Evolutionary conservation across 2,329 filamentous ascomycete species (phyloP).

Genomic region (Tolypocladium tropicale): DNA sequence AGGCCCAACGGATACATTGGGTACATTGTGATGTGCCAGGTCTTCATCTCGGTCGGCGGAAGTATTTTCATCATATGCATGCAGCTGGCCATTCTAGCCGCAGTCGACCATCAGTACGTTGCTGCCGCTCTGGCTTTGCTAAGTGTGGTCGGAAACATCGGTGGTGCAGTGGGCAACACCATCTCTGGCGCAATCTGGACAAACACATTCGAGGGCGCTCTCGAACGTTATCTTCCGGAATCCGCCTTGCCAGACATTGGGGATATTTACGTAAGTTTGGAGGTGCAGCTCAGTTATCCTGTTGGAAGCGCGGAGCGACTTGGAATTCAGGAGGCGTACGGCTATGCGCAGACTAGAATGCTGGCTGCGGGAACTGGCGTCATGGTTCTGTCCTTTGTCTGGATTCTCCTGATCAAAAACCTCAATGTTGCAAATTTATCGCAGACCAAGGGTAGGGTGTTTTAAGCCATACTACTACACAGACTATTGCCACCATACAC

Average conservation of each 20-base stretch:
- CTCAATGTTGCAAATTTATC: slow-evolving; percentile 17
- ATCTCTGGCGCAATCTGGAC: slow-evolving; percentile 33
- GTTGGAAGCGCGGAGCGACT: slow-evolving; percentile 27
- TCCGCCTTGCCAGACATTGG: slow-evolving; percentile 20
- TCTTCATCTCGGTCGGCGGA: slow-evolving; percentile 41
- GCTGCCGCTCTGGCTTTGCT: slow-evolving; percentile 37
- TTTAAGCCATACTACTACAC: no score
- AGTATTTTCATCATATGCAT: slow-evolving; percentile 43
- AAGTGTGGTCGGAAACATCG: slow-evolving; percentile 32
- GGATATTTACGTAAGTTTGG: slow-evolving; percentile 29
- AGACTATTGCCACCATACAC: no score
- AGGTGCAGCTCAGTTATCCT: slow-evolving; percentile 25
- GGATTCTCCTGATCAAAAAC: slow-evolving; percentile 19
- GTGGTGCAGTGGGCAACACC: slow-evolving; percentile 33
- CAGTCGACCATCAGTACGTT: slow-evolving; percentile 42
- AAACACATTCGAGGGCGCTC: slow-evolving; percentile 24
- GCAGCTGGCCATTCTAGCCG: slow-evolving; percentile 48
- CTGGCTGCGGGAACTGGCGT: slow-evolving; percentile 23
- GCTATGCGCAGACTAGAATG: slow-evolving; percentile 31
- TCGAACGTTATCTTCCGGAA: slow-evolving; percentile 28
- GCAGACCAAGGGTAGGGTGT: slow-evolving; percentile 20
- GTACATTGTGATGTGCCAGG: slow-evolving; percentile 42
- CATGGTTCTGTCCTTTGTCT: slow-evolving; percentile 15
- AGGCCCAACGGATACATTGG: slow-evolving; percentile 28
- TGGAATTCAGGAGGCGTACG: slow-evolving; percentile 36